Conservation (phyloP, 2,329 filamentous ascomycete species). For the Leptographium flavum region DNA sequence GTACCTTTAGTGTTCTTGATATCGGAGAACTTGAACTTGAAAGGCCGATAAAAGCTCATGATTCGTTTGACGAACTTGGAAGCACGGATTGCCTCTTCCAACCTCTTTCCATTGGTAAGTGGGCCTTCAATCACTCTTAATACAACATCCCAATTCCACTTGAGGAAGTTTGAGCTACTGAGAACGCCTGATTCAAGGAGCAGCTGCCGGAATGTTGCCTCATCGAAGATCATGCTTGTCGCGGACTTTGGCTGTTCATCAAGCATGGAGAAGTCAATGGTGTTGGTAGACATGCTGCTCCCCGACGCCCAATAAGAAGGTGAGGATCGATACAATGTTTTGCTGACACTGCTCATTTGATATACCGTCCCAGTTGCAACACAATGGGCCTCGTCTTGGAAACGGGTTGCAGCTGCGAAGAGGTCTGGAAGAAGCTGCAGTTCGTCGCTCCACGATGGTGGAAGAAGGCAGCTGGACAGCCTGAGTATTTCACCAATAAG, state of each 20-base stretch:
- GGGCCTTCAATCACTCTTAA: conserved; percentile 86
- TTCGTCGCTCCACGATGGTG: conserved; percentile 65
- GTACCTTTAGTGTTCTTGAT: conserved; percentile 82
- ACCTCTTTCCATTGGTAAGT: conserved; percentile 72
- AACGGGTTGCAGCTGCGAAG: conserved; percentile 61
- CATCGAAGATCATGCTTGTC: conserved; percentile 36
- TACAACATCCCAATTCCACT: conserved; percentile 97
- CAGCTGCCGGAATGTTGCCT: conserved; percentile 49
- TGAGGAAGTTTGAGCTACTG: conserved; percentile 76
- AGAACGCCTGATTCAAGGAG: conserved; percentile 72
- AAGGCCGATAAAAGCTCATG: conserved; percentile 88
- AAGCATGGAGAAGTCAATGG: conserved; percentile 31
- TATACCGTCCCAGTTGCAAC: conserved; percentile 84
- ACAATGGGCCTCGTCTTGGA: conserved; percentile 58
- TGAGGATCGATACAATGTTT: conserved; percentile 72
- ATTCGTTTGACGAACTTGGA: conserved; percentile 94
- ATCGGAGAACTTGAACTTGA: conserved; percentile 91
- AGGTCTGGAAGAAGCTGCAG: conserved; percentile 81
- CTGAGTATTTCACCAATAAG: conserved; percentile 86
- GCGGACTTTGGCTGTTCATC: conserved; percentile 43
- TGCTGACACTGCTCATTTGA: conserved; percentile 93
- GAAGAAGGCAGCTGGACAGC: conserved; percentile 72
- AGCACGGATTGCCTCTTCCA: conserved; percentile 87
- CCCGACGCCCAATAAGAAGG: conserved; percentile 28
- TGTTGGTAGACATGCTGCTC: conserved; percentile 19